Conservation (phyloP, 257 asterid genomes). For the Leonotis leonurus region DNA sequence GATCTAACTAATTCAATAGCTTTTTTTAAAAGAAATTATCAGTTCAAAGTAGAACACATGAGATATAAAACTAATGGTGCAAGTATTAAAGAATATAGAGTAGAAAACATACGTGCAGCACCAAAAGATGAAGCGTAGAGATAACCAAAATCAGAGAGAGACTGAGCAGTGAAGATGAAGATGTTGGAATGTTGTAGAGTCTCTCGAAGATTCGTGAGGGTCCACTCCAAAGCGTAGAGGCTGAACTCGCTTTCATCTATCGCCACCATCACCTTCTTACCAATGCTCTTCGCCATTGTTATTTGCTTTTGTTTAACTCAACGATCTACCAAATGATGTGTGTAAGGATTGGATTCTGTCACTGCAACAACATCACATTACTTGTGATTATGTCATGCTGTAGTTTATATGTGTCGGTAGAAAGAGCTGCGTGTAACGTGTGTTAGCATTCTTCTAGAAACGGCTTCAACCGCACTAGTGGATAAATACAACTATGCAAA, state of each 20-base stretch:
- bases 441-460: too few relatives aligned
- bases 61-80: too few relatives aligned
- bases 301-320: background rate
- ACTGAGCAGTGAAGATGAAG: conserved; percentile 45
- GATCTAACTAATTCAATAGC: conserved; percentile 33
- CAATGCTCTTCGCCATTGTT: conserved; percentile 11
- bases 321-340: too few relatives aligned
- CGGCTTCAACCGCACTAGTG: too few relatives aligned
- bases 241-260: conserved; percentile 60
- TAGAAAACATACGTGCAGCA: conserved; percentile 37
- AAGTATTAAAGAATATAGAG: too few relatives aligned
- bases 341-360: too few relatives aligned
- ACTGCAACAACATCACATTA: too few relatives aligned
- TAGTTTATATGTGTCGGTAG: too few relatives aligned
- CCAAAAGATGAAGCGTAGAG: conserved; percentile 50
- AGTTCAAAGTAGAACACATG: background rate
- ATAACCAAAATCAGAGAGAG: conserved; percentile 31
- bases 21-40: too few relatives aligned
- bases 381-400: too few relatives aligned
- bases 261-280: conserved; percentile 62
- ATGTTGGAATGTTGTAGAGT: conserved; percentile 25
- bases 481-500: too few relatives aligned
- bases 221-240: conserved; percentile 52
- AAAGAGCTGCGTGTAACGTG: too few relatives aligned
- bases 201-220: conserved; percentile 30